A percentile compares a stretch with the other conserved stretches of the same genome.
phyloP scores from a whole-genome alignment of 2,329 filamentous ascomycete species.

The Akanthomyces dipterigenus region DNA sequence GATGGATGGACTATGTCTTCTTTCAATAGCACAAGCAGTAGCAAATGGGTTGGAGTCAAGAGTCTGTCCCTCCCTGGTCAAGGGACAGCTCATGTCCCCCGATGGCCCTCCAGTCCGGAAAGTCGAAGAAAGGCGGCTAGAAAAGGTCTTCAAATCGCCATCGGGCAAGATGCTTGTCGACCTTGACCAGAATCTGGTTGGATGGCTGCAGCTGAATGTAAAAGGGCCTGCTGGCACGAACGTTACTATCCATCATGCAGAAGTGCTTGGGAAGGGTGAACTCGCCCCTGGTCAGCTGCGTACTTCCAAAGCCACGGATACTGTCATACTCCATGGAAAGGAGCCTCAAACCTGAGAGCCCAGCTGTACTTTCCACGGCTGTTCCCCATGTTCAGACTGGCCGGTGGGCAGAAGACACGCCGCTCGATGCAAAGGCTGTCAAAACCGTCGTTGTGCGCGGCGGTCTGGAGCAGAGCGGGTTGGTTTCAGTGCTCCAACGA shows the following conservation, averaged over 20 bases:
- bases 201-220: slow-evolving; percentile 36
- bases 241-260: slow-evolving; percentile 44
- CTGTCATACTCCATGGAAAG: slow-evolving; percentile 23
- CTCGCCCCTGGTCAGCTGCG: slow-evolving; percentile 16
- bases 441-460: slow-evolving; percentile 37
- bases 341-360: slow-evolving; percentile 32
- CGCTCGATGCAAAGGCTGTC: slow-evolving; percentile 16
- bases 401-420: slow-evolving; percentile 30
- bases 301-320: slow-evolving; percentile 35
- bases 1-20: slow-evolving; percentile 20
- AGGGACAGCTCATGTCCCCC: slow-evolving; percentile 30
- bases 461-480: slow-evolving; percentile 44
- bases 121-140: slow-evolving; percentile 24
- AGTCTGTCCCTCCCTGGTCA: slow-evolving; percentile 22
- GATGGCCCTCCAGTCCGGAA: slow-evolving; percentile 39
- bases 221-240: slow-evolving; percentile 29
- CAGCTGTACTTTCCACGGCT: slow-evolving; percentile 44
- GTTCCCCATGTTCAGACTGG: slow-evolving; percentile 44
- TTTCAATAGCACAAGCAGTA: slow-evolving; percentile 17
- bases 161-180: slow-evolving; percentile 42
- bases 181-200: slow-evolving; percentile 54
- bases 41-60: slow-evolving; percentile 24
- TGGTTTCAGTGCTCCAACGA: slow-evolving; percentile 45
- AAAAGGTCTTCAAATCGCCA: slow-evolving; percentile 24
- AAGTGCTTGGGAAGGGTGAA: slow-evolving; percentile 46